A percentile compares a stretch with the other conserved stretches of the same genome.
phyloP scores from a whole-genome alignment of 257 asterid species.

The Solanum habrochaites region DNA sequence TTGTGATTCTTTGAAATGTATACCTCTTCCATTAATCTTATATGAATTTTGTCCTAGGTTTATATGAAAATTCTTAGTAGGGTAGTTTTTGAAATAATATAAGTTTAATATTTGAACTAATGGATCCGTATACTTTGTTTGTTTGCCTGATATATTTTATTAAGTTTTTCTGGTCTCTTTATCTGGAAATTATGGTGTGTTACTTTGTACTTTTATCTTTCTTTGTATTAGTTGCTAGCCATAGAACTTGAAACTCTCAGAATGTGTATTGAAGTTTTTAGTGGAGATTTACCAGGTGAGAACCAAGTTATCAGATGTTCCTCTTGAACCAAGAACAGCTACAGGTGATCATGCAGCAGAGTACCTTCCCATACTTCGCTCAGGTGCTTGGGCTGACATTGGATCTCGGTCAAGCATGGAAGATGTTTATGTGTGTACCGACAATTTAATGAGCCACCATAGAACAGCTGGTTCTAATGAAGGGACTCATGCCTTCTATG shows the following conservation, averaged over 20 bases:
- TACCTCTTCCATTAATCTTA: neutral
- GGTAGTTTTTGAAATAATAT: neutral
- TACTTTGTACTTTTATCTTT: neutral
- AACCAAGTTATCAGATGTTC: conserved; percentile 18
- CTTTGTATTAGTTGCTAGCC: neutral
- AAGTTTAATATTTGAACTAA: neutral
- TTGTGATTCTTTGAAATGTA: neutral
- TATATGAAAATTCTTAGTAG: neutral
- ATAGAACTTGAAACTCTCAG: neutral
- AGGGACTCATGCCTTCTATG: conserved; percentile 68
- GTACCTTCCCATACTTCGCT: conserved; percentile 58
- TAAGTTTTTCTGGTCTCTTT: neutral
- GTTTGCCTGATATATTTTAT: neutral
- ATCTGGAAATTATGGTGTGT: neutral
- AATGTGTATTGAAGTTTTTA: neutral
- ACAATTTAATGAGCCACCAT: conserved; percentile 44
- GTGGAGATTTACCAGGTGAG: conserved; percentile 40
- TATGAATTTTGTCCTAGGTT: neutral
- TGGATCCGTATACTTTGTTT: neutral
- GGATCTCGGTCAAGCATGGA: conserved; percentile 86
- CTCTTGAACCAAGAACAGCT: conserved; percentile 27
- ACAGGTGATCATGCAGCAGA: conserved; percentile 26
- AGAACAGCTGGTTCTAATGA: conserved; percentile 21
- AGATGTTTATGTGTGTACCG: conserved; percentile 66
- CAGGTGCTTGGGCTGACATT: conserved; percentile 85